Evolutionary conservation across 192 early-diverging fungal genomes (phyloP).

Genomic region (Backusella circina): DNA sequence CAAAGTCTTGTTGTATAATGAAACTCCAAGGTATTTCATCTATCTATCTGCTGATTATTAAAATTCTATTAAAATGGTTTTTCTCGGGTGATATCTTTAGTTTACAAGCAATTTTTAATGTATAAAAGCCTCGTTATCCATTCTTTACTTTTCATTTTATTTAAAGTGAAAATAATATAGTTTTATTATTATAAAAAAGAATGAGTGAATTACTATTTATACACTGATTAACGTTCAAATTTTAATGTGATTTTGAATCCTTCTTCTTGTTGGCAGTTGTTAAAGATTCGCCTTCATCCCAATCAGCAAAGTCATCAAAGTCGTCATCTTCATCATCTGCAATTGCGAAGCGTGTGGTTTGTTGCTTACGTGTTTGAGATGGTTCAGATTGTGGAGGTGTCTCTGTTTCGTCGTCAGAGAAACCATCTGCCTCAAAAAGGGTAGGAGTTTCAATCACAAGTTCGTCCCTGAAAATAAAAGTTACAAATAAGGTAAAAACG

Average conservation of each 20-base stretch:
- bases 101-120: too few species aligned
- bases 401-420: not conserved
- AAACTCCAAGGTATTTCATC: too few species aligned
- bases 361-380: not conserved
- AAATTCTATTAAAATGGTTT: too few species aligned
- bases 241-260: not conserved
- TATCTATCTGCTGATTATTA: too few species aligned
- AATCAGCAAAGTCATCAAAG: slow-evolving; percentile 16
- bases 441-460: slow-evolving; percentile 45
- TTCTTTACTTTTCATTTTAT: not conserved
- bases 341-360: not conserved
- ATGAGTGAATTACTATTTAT: not conserved
- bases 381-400: not conserved
- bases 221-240: not conserved
- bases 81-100: too few species aligned
- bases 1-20: too few species aligned
- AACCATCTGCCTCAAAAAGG: slow-evolving; percentile 18
- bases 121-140: too few species aligned
- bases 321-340: slow-evolving; percentile 8
- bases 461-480: slow-evolving; percentile 41
- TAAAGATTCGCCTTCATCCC: slow-evolving; percentile 4
- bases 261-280: not conserved
- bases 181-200: not conserved
- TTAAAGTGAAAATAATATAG: not conserved
- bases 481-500: not conserved